Percentiles rank a stretch among this genome's conserved stretches.
Evolutionary conservation across 768 basidiomycete genomes (phyloP).

Genomic region (Cyathus striatus): DNA sequence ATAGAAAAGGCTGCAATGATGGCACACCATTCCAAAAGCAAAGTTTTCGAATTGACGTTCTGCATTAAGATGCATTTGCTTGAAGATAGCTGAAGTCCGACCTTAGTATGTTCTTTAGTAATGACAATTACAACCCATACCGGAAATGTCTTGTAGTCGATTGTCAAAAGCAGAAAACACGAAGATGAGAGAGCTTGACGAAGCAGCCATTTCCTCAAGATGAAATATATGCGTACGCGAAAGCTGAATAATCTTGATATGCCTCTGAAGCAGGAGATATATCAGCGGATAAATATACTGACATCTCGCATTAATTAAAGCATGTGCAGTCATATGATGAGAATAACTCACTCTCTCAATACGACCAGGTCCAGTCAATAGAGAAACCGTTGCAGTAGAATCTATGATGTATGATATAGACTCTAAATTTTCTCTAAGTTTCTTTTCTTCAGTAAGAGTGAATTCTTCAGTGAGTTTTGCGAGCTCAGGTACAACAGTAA

Average conservation of each 20-base stretch:
- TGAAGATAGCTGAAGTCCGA: constrained; percentile 2
- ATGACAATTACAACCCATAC: no score
- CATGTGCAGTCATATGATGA: no score
- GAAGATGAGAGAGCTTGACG: not conserved
- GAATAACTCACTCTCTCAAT: constrained; percentile 14
- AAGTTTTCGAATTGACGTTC: constrained; percentile 1
- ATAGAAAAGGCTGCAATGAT: not conserved
- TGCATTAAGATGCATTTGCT: constrained; percentile 1
- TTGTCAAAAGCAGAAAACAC: not conserved
- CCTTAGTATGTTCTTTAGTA: no score
- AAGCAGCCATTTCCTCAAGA: not conserved
- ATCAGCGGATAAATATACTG: not conserved
- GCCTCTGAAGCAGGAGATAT: not conserved
- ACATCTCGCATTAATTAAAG: no score
- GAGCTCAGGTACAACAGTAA: constrained; percentile 5
- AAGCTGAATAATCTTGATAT: not conserved
- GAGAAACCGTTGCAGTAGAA: constrained; percentile 9
- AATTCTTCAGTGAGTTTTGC: constrained; percentile 4
- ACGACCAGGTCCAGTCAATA: constrained; percentile 13
- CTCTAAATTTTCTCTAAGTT: constrained; percentile 9
- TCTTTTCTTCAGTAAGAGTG: constrained; percentile 7
- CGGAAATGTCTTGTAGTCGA: not conserved
- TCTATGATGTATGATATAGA: constrained; percentile 11
- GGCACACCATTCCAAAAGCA: constrained; percentile 3
- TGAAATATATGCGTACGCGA: not conserved